Evolutionary conservation across 2,329 filamentous ascomycete genomes (phyloP).

Genomic region (Penicillium sp.): DNA sequence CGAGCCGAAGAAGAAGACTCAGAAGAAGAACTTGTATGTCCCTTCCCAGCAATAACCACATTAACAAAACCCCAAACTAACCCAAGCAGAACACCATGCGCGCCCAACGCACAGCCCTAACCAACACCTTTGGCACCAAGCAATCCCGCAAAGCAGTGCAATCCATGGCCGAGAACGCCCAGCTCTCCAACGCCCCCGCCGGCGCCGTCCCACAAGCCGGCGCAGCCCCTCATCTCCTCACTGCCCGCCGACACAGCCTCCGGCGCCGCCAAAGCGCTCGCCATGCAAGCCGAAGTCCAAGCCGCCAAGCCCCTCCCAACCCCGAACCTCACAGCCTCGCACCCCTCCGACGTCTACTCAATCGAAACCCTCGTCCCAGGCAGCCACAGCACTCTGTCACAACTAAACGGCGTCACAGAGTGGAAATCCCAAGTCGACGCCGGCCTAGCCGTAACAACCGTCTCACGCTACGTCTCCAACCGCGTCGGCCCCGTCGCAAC

Average conservation of each 20-base stretch:
- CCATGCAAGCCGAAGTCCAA: slow-evolving; percentile 43
- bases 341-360: slow-evolving; percentile 47
- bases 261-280: slow-evolving; percentile 32
- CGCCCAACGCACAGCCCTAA: slow-evolving; percentile 43
- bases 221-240: slow-evolving; percentile 42
- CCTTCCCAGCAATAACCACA: too few relatives aligned
- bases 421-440: slow-evolving; percentile 42
- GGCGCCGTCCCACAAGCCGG: slow-evolving; percentile 39
- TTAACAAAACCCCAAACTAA: slow-evolving; percentile 6
- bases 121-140: slow-evolving; percentile 50
- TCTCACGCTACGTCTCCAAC: slow-evolving; percentile 45
- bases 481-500: slow-evolving; percentile 41
- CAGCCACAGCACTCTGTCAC: slow-evolving; percentile 40
- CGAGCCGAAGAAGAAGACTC: slow-evolving; percentile 27
- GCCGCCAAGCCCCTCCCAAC: slow-evolving; percentile 46
- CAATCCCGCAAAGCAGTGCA: slow-evolving; percentile 49
- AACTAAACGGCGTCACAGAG: slow-evolving; percentile 42
- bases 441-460: slow-evolving; percentile 36
- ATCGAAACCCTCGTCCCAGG: slow-evolving; percentile 43
- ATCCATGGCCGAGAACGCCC: slow-evolving; percentile 47
- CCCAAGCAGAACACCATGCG: slow-evolving; percentile 35
- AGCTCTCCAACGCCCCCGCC: slow-evolving; percentile 41
- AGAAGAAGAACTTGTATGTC: slow-evolving; percentile 31
- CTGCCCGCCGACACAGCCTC: slow-evolving; percentile 37
- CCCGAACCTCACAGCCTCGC: slow-evolving; percentile 42